Evolutionary conservation across 2,329 filamentous ascomycete genomes (phyloP).

Genomic region (Tothia fuscella): DNA sequence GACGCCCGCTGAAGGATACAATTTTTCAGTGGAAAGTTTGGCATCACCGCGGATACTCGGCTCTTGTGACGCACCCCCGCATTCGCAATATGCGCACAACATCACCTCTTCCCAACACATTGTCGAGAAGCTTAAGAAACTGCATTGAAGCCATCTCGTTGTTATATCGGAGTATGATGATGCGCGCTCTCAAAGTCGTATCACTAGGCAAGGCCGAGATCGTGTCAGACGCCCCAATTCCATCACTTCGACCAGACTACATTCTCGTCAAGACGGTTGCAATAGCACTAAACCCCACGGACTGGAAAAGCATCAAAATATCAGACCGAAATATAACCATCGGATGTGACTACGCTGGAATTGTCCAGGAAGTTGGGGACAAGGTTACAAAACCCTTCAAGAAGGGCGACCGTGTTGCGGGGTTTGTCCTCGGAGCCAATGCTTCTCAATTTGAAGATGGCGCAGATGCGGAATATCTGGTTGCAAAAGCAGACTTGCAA

Average conservation of each 20-base stretch:
- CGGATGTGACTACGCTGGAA: constrained; percentile 15
- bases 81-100: too few relatives aligned
- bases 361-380: constrained; percentile 39
- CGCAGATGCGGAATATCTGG: constrained; percentile 41
- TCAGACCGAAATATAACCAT: constrained; percentile 22
- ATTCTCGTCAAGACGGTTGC: constrained; percentile 41
- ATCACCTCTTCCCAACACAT: too few relatives aligned
- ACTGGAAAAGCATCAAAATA: constrained; percentile 39
- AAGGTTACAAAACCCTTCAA: constrained; percentile 36
- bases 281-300: constrained; percentile 40
- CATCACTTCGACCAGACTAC: constrained; percentile 36
- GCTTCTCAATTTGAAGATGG: constrained; percentile 34
- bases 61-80: too few relatives aligned
- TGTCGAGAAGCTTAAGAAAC: too few relatives aligned
- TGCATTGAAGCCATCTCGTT: too few relatives aligned
- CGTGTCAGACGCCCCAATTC: constrained; percentile 26
- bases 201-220: constrained; percentile 27
- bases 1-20: too few relatives aligned
- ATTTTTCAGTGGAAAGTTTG: too few relatives aligned
- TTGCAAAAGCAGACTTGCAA: constrained; percentile 38
- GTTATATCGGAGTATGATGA: too few relatives aligned
- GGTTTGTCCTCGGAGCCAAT: constrained; percentile 38
- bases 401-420: constrained; percentile 40
- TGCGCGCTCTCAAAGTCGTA: constrained; percentile 25
- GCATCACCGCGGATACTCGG: too few relatives aligned